Evolutionary conservation across 2,329 filamentous ascomycete species (phyloP).

Genomic region (Septoria linicola): DNA sequence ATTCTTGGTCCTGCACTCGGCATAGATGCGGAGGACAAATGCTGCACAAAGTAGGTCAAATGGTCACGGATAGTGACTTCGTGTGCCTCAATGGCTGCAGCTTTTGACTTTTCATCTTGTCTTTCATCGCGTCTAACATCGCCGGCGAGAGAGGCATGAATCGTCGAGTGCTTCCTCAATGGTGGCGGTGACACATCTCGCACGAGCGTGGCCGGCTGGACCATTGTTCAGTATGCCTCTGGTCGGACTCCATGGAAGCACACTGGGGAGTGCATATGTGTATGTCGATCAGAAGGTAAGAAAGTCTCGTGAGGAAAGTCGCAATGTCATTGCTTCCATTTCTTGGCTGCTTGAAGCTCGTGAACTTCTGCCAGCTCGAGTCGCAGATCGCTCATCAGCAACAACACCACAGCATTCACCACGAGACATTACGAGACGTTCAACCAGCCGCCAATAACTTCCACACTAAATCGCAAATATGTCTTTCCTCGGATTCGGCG

Average conservation of each 20-base stretch:
- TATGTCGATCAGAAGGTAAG: too few species aligned
- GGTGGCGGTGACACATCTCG: conserved; percentile 37
- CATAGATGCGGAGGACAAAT: conserved; percentile 39
- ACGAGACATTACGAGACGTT: conserved; percentile 1
- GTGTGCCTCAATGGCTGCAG: conserved; percentile 55
- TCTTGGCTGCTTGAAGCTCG: background rate
- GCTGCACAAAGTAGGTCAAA: conserved; percentile 48
- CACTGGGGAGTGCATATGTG: too few species aligned
- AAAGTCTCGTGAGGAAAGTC: too few species aligned
- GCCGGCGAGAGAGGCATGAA: background rate
- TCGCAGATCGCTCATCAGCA: background rate
- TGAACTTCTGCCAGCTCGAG: too few species aligned
- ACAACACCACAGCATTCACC: background rate
- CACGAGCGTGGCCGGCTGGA: conserved; percentile 22
- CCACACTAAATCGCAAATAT: conserved; percentile 43
- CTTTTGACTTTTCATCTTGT: conserved; percentile 6
- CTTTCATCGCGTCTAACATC: background rate
- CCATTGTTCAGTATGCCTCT: conserved; percentile 10
- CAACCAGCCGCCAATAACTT: background rate
- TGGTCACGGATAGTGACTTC: conserved; percentile 49
- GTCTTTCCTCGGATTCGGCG: conserved; percentile 70
- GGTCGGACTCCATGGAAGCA: background rate
- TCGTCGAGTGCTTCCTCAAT: conserved; percentile 23
- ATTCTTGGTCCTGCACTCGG: conserved; percentile 38
- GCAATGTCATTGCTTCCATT: too few species aligned